A percentile compares a stretch with the other conserved stretches of the same genome.
Evolutionary conservation across 176 grass and related monocot species (phyloP).

Genomic region (Carex parvula): DNA sequence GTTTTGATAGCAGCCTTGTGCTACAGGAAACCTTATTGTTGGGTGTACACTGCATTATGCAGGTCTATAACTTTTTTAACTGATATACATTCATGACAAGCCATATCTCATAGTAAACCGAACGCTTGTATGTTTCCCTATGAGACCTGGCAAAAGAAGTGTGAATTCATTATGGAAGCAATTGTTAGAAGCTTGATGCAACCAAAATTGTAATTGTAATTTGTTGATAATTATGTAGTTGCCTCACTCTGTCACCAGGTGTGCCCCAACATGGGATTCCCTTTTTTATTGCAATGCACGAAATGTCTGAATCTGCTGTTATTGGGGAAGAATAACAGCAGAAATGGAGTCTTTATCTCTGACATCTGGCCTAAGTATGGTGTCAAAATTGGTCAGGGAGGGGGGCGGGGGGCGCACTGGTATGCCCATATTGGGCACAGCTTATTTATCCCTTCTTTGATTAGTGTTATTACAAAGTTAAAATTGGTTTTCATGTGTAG

Average conservation of each 20-base stretch:
- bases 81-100: not conserved
- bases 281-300: not conserved
- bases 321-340: not conserved
- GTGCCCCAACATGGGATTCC: not conserved
- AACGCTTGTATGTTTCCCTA: not conserved
- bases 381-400: no score
- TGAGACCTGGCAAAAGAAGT: not conserved
- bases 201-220: not conserved
- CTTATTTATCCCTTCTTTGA: not conserved
- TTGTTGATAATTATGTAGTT: not conserved
- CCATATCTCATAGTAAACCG: not conserved
- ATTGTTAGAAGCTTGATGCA: not conserved
- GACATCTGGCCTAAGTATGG: no score
- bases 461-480: not conserved
- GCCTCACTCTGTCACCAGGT: not conserved
- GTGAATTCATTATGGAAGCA: not conserved
- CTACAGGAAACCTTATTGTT: not conserved
- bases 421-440: not conserved
- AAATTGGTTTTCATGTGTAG: constrained; percentile 19
- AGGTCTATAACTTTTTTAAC: not conserved
- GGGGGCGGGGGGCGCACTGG: not conserved
- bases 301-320: not conserved
- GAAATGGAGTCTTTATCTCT: not conserved
- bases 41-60: not conserved
- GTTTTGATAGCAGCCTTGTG: not conserved